Conservation (phyloP, 139 green algal genomes). For the Closterium sp. region DNA sequence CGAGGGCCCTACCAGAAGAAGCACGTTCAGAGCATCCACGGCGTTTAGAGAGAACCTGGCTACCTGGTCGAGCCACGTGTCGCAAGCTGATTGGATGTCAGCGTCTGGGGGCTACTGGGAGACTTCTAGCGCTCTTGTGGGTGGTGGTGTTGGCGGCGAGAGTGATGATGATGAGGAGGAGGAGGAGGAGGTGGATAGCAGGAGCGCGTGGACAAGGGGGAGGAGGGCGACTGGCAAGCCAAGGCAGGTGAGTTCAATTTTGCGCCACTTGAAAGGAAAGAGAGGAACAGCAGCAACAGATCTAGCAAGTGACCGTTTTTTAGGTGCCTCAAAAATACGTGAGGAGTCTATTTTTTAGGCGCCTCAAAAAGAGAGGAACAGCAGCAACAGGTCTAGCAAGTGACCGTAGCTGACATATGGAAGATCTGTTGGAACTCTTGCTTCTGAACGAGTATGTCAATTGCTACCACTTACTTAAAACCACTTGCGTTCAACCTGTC, state of each 20-base stretch:
- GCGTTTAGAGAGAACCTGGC: neutral
- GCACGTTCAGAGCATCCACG: neutral
- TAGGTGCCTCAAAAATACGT: no score
- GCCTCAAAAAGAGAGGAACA: no score
- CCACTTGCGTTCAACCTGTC: no score
- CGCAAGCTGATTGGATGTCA: neutral
- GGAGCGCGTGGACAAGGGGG: neutral
- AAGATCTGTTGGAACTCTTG: no score
- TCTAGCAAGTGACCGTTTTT: no score
- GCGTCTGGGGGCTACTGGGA: neutral
- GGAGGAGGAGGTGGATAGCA: neutral
- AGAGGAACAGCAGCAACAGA: no score
- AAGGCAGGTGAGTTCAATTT: neutral
- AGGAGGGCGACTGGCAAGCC: neutral
- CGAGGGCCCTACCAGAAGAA: neutral
- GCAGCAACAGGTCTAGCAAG: no score
- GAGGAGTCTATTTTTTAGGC: no score
- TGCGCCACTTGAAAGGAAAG: no score
- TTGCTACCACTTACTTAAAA: no score
- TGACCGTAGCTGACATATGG: no score
- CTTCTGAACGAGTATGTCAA: no score
- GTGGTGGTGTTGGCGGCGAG: neutral
- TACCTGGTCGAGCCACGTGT: neutral
- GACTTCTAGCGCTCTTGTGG: neutral
- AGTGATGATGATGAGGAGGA: neutral